phyloP scores from a whole-genome alignment of 2,329 filamentous ascomycete species.

The Aspergillus floridensis region DNA sequence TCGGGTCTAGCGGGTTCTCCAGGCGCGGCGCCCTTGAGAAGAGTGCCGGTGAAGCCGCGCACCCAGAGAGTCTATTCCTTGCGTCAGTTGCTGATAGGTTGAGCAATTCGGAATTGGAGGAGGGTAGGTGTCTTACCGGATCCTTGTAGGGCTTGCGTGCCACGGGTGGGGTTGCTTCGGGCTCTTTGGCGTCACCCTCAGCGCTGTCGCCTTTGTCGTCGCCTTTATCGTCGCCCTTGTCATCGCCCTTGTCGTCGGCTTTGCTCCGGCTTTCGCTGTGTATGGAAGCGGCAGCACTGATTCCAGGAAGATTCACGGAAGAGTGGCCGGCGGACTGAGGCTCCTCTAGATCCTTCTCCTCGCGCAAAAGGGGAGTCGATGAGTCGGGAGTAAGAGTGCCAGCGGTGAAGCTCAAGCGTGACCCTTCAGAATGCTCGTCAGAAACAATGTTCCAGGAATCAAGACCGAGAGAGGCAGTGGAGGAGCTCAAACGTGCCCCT shows the following conservation, averaged over 20 bases:
- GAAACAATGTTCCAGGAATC: background rate
- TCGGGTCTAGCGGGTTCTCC: conserved; percentile 7
- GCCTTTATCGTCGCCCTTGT: background rate
- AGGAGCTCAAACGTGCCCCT: too few relatives aligned
- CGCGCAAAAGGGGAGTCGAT: too few relatives aligned
- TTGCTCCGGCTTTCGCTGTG: too few relatives aligned
- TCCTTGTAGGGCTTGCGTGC: background rate
- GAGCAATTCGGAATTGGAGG: too few relatives aligned
- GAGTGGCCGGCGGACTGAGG: too few relatives aligned
- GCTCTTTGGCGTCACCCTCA: background rate
- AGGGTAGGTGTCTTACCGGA: background rate
- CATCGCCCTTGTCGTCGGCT: too few relatives aligned
- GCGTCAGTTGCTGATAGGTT: background rate
- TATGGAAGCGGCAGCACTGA: too few relatives aligned
- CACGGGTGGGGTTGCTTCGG: background rate
- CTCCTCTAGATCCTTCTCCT: too few relatives aligned
- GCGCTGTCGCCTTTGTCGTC: too few relatives aligned
- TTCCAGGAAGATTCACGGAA: too few relatives aligned
- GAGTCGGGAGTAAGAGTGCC: too few relatives aligned
- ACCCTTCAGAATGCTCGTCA: background rate
- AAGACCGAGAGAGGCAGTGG: background rate
- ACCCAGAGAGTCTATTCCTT: background rate
- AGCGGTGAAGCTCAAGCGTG: too few relatives aligned
- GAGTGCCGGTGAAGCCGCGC: conserved; percentile 17
- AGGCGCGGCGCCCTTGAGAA: conserved; percentile 3